Evolutionary conservation across 1,139 yeast species (phyloP).

Genomic region (Pichia cactophila): DNA sequence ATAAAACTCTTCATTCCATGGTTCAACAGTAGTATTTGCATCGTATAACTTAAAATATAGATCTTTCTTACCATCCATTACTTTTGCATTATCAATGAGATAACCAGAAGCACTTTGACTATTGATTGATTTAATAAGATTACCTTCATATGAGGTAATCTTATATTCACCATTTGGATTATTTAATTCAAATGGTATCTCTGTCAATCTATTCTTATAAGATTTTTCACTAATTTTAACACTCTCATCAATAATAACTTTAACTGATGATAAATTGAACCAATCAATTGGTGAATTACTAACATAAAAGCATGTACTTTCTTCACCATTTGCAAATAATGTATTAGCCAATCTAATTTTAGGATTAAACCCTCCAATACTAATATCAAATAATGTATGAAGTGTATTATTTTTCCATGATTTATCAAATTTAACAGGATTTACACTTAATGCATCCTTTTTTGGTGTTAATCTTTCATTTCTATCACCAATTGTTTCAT

Average conservation of each 20-base stretch:
- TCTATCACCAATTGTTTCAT: constrained; percentile 21
- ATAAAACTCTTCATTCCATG: constrained; percentile 14
- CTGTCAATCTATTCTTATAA: constrained; percentile 13
- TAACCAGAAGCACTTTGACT: constrained; percentile 39
- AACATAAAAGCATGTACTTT: constrained; percentile 20
- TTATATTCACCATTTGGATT: constrained; percentile 14
- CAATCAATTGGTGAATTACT: constrained; percentile 6
- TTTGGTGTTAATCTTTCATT: constrained; percentile 5
- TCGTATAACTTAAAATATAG: constrained; percentile 19
- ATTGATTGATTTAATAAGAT: constrained; percentile 42
- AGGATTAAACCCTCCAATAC: constrained; percentile 1
- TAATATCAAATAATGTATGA: constrained; percentile 6
- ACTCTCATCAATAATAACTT: constrained; percentile 1
- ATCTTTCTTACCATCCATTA: constrained; percentile 39
- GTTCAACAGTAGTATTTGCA: background rate
- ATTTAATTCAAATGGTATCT: constrained; percentile 15
- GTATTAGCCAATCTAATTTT: constrained; percentile 23
- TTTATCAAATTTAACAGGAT: constrained; percentile 21
- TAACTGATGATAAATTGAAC: constrained; percentile 6
- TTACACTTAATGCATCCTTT: constrained; percentile 13
- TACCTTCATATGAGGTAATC: constrained; percentile 41
- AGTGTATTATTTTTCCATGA: constrained; percentile 16
- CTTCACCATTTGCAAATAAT: constrained; percentile 22
- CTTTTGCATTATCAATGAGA: constrained; percentile 36
- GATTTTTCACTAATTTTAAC: background rate